Conservation (phyloP, 228 moss, liverwort and hornwort genomes). For the Sphagnum fallax region DNA sequence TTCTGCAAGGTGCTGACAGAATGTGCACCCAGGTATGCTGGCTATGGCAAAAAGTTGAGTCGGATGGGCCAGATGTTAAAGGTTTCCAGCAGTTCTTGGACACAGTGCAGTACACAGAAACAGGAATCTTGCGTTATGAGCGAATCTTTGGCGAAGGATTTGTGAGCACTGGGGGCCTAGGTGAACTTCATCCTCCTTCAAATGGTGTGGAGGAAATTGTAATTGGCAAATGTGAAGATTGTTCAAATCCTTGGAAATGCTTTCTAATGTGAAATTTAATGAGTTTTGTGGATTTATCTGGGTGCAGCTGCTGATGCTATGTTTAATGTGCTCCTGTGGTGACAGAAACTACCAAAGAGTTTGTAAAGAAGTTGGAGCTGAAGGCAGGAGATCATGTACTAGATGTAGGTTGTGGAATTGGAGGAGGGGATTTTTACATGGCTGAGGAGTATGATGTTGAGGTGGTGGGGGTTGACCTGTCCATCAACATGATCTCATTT, state of each 20-base stretch:
- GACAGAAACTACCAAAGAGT: slow-evolving; percentile 92
- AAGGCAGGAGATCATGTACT: slow-evolving; percentile 64
- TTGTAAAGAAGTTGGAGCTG: slow-evolving; percentile 52
- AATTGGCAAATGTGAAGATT: too few relatives aligned
- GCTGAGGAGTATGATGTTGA: slow-evolving; percentile 75
- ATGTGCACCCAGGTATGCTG: slow-evolving; percentile 59
- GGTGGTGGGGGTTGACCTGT: slow-evolving; percentile 84
- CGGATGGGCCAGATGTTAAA: slow-evolving; percentile 48
- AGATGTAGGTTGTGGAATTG: slow-evolving; percentile 98
- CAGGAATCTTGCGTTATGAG: slow-evolving; percentile 91
- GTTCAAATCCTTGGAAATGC: too few relatives aligned
- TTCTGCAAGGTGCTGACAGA: background rate
- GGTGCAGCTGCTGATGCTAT: too few relatives aligned
- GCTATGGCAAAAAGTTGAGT: slow-evolving; percentile 71
- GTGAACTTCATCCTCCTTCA: slow-evolving; percentile 16
- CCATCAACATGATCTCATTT: slow-evolving; percentile 90
- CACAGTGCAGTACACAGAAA: slow-evolving; percentile 75
- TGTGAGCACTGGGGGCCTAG: slow-evolving; percentile 89
- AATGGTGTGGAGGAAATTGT: too few relatives aligned
- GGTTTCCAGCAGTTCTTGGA: slow-evolving; percentile 80
- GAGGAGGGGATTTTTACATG: slow-evolving; percentile 98
- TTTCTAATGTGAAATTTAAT: too few relatives aligned
- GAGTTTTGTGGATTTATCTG: too few relatives aligned
- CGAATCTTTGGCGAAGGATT: slow-evolving; percentile 93
- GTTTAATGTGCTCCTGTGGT: background rate